These are phyloP conservation scores for Cardiospermum halicacabum DNA, from an alignment of 345 rosid genomes.

Conservation along the genomic window DNA sequence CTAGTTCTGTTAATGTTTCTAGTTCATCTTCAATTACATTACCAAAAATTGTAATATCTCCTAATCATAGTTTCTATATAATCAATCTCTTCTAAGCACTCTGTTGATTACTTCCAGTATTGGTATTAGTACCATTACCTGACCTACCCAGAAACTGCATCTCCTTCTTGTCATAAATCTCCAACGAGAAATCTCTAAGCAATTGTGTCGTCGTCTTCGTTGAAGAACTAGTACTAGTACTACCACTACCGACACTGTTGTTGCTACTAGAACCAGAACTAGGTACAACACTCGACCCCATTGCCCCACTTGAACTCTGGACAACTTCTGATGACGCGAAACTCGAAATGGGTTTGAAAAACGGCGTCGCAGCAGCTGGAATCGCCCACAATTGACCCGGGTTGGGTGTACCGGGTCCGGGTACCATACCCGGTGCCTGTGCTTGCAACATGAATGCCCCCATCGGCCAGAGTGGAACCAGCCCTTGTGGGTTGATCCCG, in stretches of 20 bases:
- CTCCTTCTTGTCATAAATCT: slow-evolving; percentile 62
- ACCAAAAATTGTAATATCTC: no score
- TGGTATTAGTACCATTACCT: slow-evolving; percentile 12
- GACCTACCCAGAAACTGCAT: slow-evolving; percentile 53
- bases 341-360: slow-evolving; percentile 38
- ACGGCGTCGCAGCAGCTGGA: slow-evolving; percentile 40
- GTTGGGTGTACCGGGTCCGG: slow-evolving; percentile 9
- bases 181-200: slow-evolving; percentile 60
- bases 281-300: slow-evolving; percentile 10
- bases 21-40: no score
- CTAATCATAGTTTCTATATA: no score
- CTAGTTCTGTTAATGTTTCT: no score
- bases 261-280: slow-evolving; percentile 22
- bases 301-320: slow-evolving; percentile 5
- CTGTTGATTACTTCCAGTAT: slow-evolving; percentile 23
- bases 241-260: slow-evolving; percentile 1
- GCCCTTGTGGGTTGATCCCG: slow-evolving; percentile 22
- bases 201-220: slow-evolving; percentile 18
- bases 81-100: slow-evolving; percentile 14
- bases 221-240: background rate
- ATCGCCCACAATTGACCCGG: slow-evolving; percentile 52
- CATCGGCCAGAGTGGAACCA: slow-evolving; percentile 57
- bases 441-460: slow-evolving; percentile 24
- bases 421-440: slow-evolving; percentile 14
- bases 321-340: slow-evolving; percentile 31